Percentiles rank a stretch among this genome's conserved stretches.
phyloP scores from a whole-genome alignment of 169 alveolate species.

The Plasmodium coatneyi region DNA sequence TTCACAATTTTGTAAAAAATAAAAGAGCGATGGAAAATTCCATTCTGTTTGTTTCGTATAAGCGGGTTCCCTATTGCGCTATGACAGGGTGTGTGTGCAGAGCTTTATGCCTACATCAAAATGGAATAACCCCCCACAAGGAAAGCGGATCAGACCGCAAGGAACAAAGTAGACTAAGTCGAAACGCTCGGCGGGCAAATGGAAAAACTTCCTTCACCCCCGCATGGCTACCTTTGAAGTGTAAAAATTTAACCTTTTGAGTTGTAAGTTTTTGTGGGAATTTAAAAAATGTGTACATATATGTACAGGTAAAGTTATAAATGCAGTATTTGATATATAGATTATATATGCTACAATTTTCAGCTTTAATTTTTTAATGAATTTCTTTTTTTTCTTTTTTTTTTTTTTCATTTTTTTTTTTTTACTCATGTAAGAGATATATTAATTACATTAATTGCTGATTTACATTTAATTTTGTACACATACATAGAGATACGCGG shows the following conservation, averaged over 20 bases:
- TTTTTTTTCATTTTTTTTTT: background rate
- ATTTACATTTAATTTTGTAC: conserved; percentile 42
- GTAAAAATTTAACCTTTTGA: conserved; percentile 4
- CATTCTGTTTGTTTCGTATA: background rate
- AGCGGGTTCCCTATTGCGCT: background rate
- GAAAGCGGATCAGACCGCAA: background rate
- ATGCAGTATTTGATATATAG: background rate
- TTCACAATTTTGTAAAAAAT: background rate
- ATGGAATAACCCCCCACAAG: background rate
- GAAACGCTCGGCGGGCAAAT: background rate
- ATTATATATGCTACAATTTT: background rate
- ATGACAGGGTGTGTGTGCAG: background rate
- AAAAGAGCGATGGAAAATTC: background rate
- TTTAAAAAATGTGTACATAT: conserved; percentile 18
- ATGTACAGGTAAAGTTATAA: conserved; percentile 7
- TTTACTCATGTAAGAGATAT: conserved; percentile 25
- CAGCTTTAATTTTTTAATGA: background rate
- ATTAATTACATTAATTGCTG: conserved; percentile 13
- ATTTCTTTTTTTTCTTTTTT: conserved; percentile 7
- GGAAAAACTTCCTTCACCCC: background rate
- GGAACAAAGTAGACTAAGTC: background rate
- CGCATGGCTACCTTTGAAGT: background rate
- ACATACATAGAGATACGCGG: background rate
- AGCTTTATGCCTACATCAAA: background rate
- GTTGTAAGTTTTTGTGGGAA: conserved; percentile 6